Conservation (phyloP, 495 filamentous ascomycete genomes). For the Pseudomonodictys pantanalensis region DNA sequence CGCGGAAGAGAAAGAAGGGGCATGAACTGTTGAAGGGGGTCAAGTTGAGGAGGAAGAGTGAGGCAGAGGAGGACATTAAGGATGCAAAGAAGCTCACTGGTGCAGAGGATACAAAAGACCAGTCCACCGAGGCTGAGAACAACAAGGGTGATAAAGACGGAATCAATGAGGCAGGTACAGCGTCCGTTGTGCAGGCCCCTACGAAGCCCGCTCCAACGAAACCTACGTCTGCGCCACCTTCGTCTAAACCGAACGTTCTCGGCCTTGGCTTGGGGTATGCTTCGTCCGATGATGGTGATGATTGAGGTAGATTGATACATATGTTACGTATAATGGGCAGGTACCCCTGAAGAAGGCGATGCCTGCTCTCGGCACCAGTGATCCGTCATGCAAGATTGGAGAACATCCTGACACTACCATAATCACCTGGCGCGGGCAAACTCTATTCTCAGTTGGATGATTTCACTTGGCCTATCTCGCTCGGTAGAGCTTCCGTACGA, state of each 20-base stretch:
- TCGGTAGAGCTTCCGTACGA: too few species aligned
- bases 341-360: background rate
- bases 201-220: background rate
- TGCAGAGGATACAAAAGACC: background rate
- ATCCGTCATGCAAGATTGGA: too few species aligned
- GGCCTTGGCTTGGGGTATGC: conserved; percentile 13
- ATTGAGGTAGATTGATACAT: conserved; percentile 3
- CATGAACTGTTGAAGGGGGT: conserved; percentile 52
- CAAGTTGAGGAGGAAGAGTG: conserved; percentile 51
- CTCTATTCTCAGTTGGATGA: too few species aligned
- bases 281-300: conserved; percentile 36
- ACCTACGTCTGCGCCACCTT: background rate
- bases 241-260: background rate
- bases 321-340: background rate
- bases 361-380: too few species aligned
- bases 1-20: conserved; percentile 59
- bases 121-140: too few species aligned
- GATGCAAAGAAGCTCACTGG: background rate
- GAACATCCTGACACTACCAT: too few species aligned
- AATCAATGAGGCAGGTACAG: background rate
- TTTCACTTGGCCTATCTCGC: too few species aligned
- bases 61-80: background rate
- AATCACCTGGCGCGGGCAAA: too few species aligned
- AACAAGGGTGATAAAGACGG: too few species aligned
- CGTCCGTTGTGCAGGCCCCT: background rate